phyloP scores from a whole-genome alignment of 129 eudicot genomes.

The Kitagawia praeruptora region DNA sequence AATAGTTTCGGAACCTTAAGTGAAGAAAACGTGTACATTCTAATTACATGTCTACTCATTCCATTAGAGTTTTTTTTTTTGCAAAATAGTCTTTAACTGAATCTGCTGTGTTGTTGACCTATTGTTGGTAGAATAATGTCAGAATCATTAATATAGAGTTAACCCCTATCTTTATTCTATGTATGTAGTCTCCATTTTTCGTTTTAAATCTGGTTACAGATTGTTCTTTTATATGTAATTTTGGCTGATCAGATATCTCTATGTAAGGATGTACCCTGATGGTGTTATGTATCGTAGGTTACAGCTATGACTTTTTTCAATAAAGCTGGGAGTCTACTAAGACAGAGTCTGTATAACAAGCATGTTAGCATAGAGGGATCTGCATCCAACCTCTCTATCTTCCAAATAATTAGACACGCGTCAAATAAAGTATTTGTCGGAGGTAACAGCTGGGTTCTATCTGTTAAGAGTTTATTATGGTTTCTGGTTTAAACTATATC shows the following conservation, averaged over 20 bases:
- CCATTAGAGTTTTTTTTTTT: background rate
- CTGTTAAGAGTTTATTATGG: background rate
- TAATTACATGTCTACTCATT: background rate
- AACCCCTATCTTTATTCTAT: background rate
- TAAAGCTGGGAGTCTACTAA: conserved; percentile 56
- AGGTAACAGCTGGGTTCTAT: conserved; percentile 31
- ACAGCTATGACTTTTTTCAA: conserved; percentile 64
- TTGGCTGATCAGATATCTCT: background rate
- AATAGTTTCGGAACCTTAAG: background rate
- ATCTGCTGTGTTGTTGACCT: background rate
- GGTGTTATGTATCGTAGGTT: conserved; percentile 17
- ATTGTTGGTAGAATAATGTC: background rate
- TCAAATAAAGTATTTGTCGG: conserved; percentile 81
- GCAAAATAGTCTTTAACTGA: background rate
- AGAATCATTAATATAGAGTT: no score
- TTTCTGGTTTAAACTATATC: background rate
- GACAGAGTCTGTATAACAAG: conserved; percentile 35
- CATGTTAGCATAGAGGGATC: conserved; percentile 43
- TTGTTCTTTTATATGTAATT: background rate
- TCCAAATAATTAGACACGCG: conserved; percentile 74
- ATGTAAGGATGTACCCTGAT: background rate
- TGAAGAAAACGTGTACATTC: background rate
- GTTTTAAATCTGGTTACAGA: background rate
- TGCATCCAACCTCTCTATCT: conserved; percentile 50
- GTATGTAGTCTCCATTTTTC: background rate